These are phyloP conservation scores for Pichia californica DNA, from an alignment of 805 yeast genomes.

Conservation along the genomic window DNA sequence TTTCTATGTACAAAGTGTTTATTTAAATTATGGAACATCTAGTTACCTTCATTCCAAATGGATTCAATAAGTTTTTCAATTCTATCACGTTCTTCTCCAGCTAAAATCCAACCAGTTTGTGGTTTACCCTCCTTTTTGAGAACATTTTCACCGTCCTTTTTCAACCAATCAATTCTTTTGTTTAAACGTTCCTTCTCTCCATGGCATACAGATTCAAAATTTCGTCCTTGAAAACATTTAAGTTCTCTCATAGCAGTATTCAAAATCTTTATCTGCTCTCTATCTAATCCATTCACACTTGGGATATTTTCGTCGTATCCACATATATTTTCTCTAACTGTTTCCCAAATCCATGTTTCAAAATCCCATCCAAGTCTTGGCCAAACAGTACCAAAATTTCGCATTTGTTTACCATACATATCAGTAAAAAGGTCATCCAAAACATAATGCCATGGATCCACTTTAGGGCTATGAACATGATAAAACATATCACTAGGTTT, in stretches of 20 bases:
- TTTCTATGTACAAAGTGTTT: too few relatives aligned
- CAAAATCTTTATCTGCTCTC: neutral
- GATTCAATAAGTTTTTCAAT: neutral
- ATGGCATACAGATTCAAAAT: conserved; percentile 19
- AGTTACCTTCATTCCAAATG: neutral
- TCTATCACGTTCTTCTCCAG: conserved; percentile 4
- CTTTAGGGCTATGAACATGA: conserved; percentile 46
- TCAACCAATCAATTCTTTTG: conserved; percentile 22
- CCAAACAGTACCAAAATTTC: conserved; percentile 24
- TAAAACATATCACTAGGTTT: conserved; percentile 26
- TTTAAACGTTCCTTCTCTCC: conserved; percentile 11
- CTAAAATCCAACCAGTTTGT: conserved; percentile 10
- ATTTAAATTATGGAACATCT: too few relatives aligned
- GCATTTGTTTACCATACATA: conserved; percentile 13
- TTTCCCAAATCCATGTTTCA: conserved; percentile 23
- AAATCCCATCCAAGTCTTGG: conserved; percentile 18
- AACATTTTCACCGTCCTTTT: conserved; percentile 13
- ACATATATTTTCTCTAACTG: conserved; percentile 19
- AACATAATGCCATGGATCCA: conserved; percentile 39
- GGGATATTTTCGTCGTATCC: conserved; percentile 1
- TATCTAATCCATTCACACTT: neutral
- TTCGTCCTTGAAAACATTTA: conserved; percentile 17
- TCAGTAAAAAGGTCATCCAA: conserved; percentile 16
- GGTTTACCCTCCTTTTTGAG: neutral
- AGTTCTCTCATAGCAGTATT: conserved; percentile 11